Conservation (phyloP, 208 protist genomes). For the Naegleria fowleri region DNA sequence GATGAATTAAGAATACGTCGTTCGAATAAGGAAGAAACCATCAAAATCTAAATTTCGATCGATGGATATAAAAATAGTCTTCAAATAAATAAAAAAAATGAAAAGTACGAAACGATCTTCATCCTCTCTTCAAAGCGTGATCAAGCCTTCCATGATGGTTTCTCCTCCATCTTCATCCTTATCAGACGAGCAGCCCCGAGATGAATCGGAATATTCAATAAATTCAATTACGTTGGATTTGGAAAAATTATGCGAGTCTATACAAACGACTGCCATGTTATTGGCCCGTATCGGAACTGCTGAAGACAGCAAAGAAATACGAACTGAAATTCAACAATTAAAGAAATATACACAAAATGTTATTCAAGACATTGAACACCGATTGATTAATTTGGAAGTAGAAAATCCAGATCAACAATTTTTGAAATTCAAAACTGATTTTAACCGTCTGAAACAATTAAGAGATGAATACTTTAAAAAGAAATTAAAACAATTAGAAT, state of each 20-base stretch:
- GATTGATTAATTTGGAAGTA: not conserved
- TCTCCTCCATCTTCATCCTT: too few species aligned
- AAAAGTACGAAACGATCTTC: too few species aligned
- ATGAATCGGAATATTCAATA: too few species aligned
- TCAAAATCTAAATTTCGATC: too few species aligned
- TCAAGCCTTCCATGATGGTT: too few species aligned
- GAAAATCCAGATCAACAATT: not conserved
- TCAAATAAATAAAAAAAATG: too few species aligned
- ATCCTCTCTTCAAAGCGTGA: too few species aligned
- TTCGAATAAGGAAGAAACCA: too few species aligned
- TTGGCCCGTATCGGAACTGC: not conserved
- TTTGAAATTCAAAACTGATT: not conserved
- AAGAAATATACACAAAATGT: not conserved
- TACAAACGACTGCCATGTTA: not conserved
- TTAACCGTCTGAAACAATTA: not conserved
- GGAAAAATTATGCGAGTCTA: not conserved
- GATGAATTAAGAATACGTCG: too few species aligned
- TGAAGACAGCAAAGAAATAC: not conserved
- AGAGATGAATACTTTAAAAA: not conserved
- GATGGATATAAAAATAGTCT: too few species aligned
- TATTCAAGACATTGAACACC: not conserved
- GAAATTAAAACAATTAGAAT: not conserved
- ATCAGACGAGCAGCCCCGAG: too few species aligned
- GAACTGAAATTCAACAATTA: not conserved
- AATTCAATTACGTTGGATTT: not conserved